Evolutionary conservation across 148 eudicot species (phyloP), one percentile per base, ranked within the genome.

Genomic region (Diospyros lotus): DNA sequence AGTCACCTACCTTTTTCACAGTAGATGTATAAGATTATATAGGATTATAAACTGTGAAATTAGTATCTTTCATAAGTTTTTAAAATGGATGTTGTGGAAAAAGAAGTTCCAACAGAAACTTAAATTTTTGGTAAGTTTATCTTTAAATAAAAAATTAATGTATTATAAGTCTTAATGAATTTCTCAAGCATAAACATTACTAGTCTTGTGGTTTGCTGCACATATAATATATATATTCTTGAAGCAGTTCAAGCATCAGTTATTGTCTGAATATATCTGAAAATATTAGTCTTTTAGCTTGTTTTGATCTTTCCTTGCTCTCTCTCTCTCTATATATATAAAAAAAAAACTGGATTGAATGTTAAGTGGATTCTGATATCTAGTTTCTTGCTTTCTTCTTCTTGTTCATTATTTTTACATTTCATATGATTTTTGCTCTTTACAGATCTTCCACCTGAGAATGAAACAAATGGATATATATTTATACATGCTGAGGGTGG

Each of bases 401-500:
- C 13, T 40, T 45, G 53, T 41, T 45, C 13, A 44, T 58, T 28
- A 10, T 42, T 39, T 51, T 60, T 60, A 6, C 61, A 51, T 55
- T 56, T 50, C 44, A 12, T 60, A 78, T 71, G 63, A 44, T 83
- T 62, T 79, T 73, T 78, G 80, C 90, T 83, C 64, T 79, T 73
- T 78, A 78, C 90, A 95, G 99, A 80, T 83, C 86, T 88, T 90
- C 96, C 91, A 58, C 73, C 84, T 8, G 99, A 86, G 83, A 95
- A 95, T 81, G 96, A 87, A 80, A 95, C 99, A 50, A 93, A 85
- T 79, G 99, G 99, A 71, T 95, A 95, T 74, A 92, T 95, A 80
- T 95, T 95, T 76, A 92, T 95, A 83, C 99, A 95, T 72, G 99
- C 99, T 1, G 99, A 95, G 85, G 99, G 99, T 55, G 99, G 99